These are phyloP conservation scores for Adenanthera pavonina DNA, from an alignment of 306 rosid genomes.

Conservation along the genomic window DNA sequence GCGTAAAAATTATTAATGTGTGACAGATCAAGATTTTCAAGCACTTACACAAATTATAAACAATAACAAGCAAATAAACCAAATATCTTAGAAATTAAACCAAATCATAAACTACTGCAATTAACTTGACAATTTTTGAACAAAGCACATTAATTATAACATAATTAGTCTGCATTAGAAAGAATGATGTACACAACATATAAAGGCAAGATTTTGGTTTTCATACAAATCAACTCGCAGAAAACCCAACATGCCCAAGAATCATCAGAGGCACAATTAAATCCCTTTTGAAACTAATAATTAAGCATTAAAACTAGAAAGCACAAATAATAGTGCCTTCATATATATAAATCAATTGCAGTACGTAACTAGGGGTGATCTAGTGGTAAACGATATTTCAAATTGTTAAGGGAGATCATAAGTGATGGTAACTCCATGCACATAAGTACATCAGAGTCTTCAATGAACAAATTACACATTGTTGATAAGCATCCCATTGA, in stretches of 20 bases:
- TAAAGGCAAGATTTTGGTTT: neutral
- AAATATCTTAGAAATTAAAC: neutral
- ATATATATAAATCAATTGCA: neutral
- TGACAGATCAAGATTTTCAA: neutral
- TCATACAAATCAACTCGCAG: neutral
- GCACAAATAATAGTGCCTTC: neutral
- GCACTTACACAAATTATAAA: neutral
- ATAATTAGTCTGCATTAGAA: neutral
- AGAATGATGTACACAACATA: neutral
- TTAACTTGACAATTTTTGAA: neutral
- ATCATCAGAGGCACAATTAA: neutral
- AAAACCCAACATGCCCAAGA: neutral
- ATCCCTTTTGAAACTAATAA: neutral
- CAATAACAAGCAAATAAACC: neutral
- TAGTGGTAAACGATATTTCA: neutral
- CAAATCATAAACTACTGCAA: neutral
- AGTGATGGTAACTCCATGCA: neutral
- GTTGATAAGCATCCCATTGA: neutral
- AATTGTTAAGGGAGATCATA: neutral
- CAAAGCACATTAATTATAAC: neutral
- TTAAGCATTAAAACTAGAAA: neutral
- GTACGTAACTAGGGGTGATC: neutral
- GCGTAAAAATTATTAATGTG: neutral
- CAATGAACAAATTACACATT: neutral
- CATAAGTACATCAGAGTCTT: neutral